A percentile compares a stretch with the other conserved stretches of the same genome.
Conservation (phyloP, 1,284 basidiomycete genomes). For the Tausonia pullulans region DNA sequence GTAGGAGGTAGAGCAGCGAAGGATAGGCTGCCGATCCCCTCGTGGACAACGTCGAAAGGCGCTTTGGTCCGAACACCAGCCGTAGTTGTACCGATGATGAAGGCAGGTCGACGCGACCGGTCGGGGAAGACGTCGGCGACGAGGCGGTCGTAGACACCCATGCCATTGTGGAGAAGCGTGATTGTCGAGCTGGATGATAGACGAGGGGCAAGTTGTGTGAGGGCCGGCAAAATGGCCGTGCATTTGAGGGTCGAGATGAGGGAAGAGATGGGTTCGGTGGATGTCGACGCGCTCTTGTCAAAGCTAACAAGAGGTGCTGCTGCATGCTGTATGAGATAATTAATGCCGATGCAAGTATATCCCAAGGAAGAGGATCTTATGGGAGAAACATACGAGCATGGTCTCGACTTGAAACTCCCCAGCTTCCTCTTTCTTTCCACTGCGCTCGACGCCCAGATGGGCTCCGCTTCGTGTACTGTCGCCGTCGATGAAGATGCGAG, state of each 20-base stretch:
- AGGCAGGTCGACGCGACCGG: constrained; percentile 60
- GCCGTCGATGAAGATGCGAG: constrained; percentile 45
- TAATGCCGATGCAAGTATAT: background rate
- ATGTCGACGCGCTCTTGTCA: background rate
- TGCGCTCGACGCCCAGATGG: constrained; percentile 31
- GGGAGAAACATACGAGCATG: too few species aligned
- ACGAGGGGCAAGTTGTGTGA: constrained; percentile 53
- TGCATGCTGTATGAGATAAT: background rate
- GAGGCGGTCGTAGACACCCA: constrained; percentile 80
- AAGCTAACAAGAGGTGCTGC: too few species aligned
- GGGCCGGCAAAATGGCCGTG: constrained; percentile 48
- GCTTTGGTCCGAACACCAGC: constrained; percentile 55
- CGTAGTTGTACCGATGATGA: constrained; percentile 71
- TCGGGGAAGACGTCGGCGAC: constrained; percentile 60
- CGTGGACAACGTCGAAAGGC: constrained; percentile 55
- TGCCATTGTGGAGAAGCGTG: constrained; percentile 78
- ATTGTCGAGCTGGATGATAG: constrained; percentile 62
- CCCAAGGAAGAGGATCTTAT: background rate
- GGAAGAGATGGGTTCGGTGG: constrained; percentile 44
- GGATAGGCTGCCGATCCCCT: constrained; percentile 57
- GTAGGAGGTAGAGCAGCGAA: constrained; percentile 60
- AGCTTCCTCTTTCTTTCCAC: background rate
- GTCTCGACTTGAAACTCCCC: background rate
- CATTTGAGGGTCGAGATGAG: constrained; percentile 79
- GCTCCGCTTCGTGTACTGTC: constrained; percentile 42